These are phyloP conservation scores for Allomyces macrogynus DNA, from an alignment of 192 early-diverging fungal species.

Conservation along the genomic window DNA sequence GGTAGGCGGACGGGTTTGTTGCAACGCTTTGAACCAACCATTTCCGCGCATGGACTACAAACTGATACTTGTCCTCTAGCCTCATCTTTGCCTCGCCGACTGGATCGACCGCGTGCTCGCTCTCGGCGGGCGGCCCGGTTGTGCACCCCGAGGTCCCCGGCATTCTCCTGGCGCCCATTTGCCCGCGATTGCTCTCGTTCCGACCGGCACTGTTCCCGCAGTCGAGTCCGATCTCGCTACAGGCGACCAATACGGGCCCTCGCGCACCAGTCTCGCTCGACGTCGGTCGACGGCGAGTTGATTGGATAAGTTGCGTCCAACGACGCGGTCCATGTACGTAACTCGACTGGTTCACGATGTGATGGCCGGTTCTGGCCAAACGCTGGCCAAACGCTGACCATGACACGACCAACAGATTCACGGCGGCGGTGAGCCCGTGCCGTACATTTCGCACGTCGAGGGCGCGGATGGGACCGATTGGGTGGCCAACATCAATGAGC, in stretches of 20 bases:
- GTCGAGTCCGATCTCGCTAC: conserved; percentile 34
- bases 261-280: conserved; percentile 12
- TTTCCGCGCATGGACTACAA: too few relatives aligned
- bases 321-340: conserved; percentile 11
- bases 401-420: not conserved
- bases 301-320: conserved; percentile 42
- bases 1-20: too few relatives aligned
- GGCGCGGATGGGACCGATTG: conserved; percentile 45
- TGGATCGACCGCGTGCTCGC: conserved; percentile 75
- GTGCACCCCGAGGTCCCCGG: conserved; percentile 58
- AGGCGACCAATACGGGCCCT: conserved; percentile 12
- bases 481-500: conserved; percentile 63
- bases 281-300: conserved; percentile 56
- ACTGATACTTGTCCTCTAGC: not conserved
- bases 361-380: not conserved
- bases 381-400: conserved; percentile 1
- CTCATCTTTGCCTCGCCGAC: conserved; percentile 69
- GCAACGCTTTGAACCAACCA: too few relatives aligned
- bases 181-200: conserved; percentile 65
- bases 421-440: conserved; percentile 16
- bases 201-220: conserved; percentile 61
- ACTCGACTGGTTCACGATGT: not conserved
- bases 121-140: conserved; percentile 69
- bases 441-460: conserved; percentile 41
- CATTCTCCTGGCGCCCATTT: conserved; percentile 55